Evolutionary conservation across 176 grass and related monocot species (phyloP).

Genomic region (Carex scoparia): DNA sequence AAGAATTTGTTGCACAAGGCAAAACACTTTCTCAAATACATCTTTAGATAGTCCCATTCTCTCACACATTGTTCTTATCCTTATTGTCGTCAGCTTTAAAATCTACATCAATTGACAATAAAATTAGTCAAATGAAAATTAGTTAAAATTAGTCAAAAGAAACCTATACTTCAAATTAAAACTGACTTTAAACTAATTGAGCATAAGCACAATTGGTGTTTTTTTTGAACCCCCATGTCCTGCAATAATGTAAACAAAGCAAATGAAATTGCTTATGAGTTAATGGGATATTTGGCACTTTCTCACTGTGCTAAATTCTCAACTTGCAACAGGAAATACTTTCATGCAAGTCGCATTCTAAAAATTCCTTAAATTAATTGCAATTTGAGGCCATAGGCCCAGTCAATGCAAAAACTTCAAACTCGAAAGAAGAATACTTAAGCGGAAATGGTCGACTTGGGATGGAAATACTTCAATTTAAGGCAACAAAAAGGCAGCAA

Average conservation of each 20-base stretch:
- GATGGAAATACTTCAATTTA: background rate
- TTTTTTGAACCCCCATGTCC: background rate
- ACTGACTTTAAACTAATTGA: background rate
- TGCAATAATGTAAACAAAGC: background rate
- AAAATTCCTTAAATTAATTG: background rate
- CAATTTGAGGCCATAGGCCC: background rate
- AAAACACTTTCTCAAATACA: constrained; percentile 69
- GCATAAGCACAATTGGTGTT: background rate
- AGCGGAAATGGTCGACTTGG: background rate
- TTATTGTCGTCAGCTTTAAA: constrained; percentile 74
- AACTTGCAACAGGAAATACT: background rate
- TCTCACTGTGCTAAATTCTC: background rate
- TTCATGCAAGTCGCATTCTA: background rate
- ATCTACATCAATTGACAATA: constrained; percentile 45
- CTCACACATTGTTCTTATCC: constrained; percentile 94
- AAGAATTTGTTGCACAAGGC: constrained; percentile 82
- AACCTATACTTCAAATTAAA: background rate
- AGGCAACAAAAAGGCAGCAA: background rate
- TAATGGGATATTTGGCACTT: background rate
- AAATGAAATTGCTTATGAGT: background rate
- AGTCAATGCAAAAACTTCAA: background rate
- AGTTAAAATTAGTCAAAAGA: background rate
- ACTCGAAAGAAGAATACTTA: background rate
- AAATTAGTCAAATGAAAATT: constrained; percentile 13
- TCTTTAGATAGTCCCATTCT: constrained; percentile 77